Percentiles rank a stretch among this genome's conserved stretches.
These are phyloP conservation scores for Micractinium conductrix DNA, from an alignment of 139 green algal species.

Conservation along the genomic window DNA sequence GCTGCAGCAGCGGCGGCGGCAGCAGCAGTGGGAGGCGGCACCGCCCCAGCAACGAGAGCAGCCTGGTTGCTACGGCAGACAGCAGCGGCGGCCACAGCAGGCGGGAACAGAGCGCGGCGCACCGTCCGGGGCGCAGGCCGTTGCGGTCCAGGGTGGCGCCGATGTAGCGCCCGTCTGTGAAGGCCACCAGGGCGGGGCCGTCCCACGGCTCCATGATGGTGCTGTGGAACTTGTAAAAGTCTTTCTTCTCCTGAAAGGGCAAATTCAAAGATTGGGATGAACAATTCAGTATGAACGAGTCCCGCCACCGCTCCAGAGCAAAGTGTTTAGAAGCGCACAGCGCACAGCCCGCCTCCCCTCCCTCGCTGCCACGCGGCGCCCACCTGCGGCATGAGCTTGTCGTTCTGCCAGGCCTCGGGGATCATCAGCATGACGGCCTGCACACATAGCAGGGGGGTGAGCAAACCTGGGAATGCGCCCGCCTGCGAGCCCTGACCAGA, in stretches of 20 bases:
- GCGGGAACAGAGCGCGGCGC: no score
- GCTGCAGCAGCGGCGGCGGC: no score
- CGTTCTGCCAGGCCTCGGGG: slow-evolving; percentile 96
- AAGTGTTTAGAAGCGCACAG: background rate
- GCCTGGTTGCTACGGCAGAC: no score
- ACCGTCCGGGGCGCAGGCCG: slow-evolving; percentile 88
- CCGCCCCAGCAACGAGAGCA: no score
- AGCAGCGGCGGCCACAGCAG: background rate
- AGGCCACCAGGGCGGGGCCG: slow-evolving; percentile 91
- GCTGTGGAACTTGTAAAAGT: slow-evolving; percentile 92
- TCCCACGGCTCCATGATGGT: slow-evolving; percentile 98
- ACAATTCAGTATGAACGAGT: no score
- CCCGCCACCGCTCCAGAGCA: no score
- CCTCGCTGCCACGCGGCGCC: background rate
- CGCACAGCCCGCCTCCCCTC: background rate
- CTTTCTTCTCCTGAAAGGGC: slow-evolving; percentile 71
- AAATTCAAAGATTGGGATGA: background rate
- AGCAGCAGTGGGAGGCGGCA: no score
- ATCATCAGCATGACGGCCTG: slow-evolving; percentile 92
- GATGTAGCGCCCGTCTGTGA: slow-evolving; percentile 94
- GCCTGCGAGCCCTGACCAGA: no score
- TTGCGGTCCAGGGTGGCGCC: slow-evolving; percentile 97
- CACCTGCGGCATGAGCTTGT: slow-evolving; percentile 78
- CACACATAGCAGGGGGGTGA: no score
- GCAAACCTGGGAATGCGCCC: no score